A percentile compares a stretch with the other conserved stretches of the same genome.
Evolutionary conservation across 2,329 filamentous ascomycete species (phyloP).

Genomic region (Aspergillus candidus): DNA sequence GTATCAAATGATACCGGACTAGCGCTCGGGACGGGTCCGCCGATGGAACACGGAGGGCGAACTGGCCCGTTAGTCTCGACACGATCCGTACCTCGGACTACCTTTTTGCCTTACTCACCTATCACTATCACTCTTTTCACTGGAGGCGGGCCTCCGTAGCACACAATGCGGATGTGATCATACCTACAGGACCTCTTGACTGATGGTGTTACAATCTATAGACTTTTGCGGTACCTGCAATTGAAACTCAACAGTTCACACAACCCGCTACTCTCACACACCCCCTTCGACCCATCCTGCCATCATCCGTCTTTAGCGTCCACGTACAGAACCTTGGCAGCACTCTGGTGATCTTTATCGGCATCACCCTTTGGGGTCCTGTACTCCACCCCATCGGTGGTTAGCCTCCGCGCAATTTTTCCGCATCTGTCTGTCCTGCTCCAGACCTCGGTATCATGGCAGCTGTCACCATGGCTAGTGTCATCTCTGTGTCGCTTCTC

Average conservation of each 20-base stretch:
- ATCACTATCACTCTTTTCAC: not conserved
- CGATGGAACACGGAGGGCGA: slow-evolving; percentile 1
- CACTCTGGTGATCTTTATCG: not conserved
- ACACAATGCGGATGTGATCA: slow-evolving; percentile 12
- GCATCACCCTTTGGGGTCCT: not conserved
- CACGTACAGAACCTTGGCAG: slow-evolving; percentile 1
- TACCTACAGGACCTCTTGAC: not conserved
- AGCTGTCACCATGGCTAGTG: slow-evolving; percentile 26
- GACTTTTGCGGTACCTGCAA: slow-evolving; percentile 12
- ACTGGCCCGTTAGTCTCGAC: no score
- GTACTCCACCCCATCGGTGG: not conserved
- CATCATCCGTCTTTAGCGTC: not conserved
- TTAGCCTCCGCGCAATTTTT: no score
- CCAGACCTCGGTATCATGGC: not conserved
- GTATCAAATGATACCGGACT: slow-evolving; percentile 1
- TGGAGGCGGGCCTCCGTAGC: slow-evolving; percentile 9
- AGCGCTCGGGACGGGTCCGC: slow-evolving; percentile 4
- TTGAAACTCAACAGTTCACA: slow-evolving; percentile 7
- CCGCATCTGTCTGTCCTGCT: not conserved
- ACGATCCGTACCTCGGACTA: no score
- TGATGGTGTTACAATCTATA: slow-evolving; percentile 13
- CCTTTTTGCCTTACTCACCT: no score
- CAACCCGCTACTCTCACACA: not conserved
- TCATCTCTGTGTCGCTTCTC: slow-evolving; percentile 28
- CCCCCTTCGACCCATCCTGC: not conserved